Evolutionary conservation across 1,284 basidiomycete species (phyloP), one percentile per base, ranked within the genome.

Genomic region (Chiua sp.): DNA sequence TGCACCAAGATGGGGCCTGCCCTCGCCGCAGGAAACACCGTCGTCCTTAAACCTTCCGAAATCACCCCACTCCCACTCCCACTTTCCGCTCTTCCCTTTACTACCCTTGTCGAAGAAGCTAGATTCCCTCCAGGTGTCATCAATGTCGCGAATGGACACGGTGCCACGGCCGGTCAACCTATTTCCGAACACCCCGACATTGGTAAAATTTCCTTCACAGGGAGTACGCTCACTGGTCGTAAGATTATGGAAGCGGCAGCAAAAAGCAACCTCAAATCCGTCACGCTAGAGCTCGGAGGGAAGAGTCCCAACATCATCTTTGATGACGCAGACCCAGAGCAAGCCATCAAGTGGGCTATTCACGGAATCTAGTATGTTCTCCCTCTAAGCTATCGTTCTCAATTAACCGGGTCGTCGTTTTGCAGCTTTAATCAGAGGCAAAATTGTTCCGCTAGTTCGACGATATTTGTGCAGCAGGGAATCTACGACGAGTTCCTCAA

Each of bases 241-340:
- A 89, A 90, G 74, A 88, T 98, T 76, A 87, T 94, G 84, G 86
- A 92, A 69, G 86, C 91, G 1, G 88, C 94, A 1, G 88, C 94
- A 5, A 87, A 89, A 78, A 88, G 84, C 52, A 96, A 98, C 75
- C 76, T 98, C 68, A 97, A 97, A 82, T 86, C 85, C 54, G 91
- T 97, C 54, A 94, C 94, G 6, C 87, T 98, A 68, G 96, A 98
- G 79, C 85, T 98, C 51, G 96, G 96, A 44, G 95, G 96, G 42
- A 98, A 98, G 84, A 90, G 88, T 61, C 92, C 94, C 23, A 92
- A 88, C 72, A 84, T 91, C 72, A 80, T 92, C 63, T 91, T 87
- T 62, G 79, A 91, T 61, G 90, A 92, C 65, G 87, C 88, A 0
- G 83, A 91, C 68, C 65, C 97, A 55, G 90, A 93, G 2, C 83